Conservation (phyloP, 257 asterid genomes). For the Scutellaria barbata region DNA sequence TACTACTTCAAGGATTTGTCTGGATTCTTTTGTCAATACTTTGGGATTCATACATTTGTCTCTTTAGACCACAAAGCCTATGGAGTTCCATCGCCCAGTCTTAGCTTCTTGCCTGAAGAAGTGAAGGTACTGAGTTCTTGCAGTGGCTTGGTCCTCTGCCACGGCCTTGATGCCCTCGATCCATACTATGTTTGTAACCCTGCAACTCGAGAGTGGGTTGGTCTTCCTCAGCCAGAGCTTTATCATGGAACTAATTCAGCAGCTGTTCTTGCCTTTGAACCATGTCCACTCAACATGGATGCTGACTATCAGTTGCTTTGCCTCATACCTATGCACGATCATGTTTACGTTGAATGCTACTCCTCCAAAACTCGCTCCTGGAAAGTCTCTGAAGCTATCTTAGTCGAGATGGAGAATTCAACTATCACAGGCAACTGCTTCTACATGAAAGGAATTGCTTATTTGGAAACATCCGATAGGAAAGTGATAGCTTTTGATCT, state of each 20-base stretch:
- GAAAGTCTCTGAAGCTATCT: constrained; percentile 26
- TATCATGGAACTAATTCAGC: constrained; percentile 43
- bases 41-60: constrained; percentile 3
- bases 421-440: constrained; percentile 30
- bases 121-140: constrained; percentile 39
- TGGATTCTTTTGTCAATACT: constrained; percentile 45
- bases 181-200: constrained; percentile 55
- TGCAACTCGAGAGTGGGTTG: constrained; percentile 39
- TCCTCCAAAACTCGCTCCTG: constrained; percentile 42
- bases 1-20: constrained; percentile 43
- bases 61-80: constrained; percentile 32
- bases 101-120: constrained; percentile 36
- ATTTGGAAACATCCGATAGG: constrained; percentile 43
- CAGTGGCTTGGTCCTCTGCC: constrained; percentile 52
- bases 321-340: constrained; percentile 36
- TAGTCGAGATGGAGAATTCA: constrained; percentile 32
- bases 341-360: constrained; percentile 47
- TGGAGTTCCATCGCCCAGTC: constrained; percentile 47
- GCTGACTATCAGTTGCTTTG: constrained; percentile 42
- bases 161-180: background rate
- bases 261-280: constrained; percentile 51
- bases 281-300: constrained; percentile 40
- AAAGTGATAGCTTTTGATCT: constrained; percentile 47
- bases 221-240: constrained; percentile 40
- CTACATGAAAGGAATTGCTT: constrained; percentile 52